Base-by-base conservation (phyloP, 2,329 filamentous ascomycete genomes). In the Sporothrix pallida region DNA sequence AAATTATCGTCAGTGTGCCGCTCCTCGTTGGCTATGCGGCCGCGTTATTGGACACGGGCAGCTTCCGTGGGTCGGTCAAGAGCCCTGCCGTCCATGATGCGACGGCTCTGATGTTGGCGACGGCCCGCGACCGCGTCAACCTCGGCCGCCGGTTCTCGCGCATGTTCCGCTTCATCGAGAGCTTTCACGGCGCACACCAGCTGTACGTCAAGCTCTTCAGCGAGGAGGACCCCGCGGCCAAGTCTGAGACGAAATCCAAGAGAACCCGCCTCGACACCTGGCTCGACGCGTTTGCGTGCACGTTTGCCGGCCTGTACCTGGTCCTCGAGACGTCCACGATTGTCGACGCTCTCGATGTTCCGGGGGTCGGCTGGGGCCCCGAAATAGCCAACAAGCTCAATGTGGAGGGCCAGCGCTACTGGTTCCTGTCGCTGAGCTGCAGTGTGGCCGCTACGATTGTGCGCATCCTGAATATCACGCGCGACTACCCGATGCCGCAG, bases 161-260 rank as follows among this genome's bases (percentile, higher is more conserved):
- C 13, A 83, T 92, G 73, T 91, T 93, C 79, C 89, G 90, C 78
- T 93, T 91, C 79, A 81, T 92, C 71, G 88, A 89, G 63, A 86
- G 84, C 68, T 90, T 92, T 77, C 79, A 83, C 31, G 79, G 82
- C 1, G 87, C 89, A 1, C 86, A 85, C 78, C 78, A 79, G 2
- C 78, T 84, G 44, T 88, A 84, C 77, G 58, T 6, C 12, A 52
- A 50, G 5, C 58, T 74, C 13, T 12, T 71, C 8, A n/a, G 63
- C 44, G 67, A 10, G 17, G 9, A 23, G 31, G 8, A 26, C 15
- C 20, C 58, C 6, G 7, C n/a, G 3, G 8, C 17, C 23, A 2
- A 46, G 17, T 8, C 50, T 6, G n/a, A 20, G 50, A 13, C 50
- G 5, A 56, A 13, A 3, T 3, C n/a, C 13, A 31, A 17, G 15